Evolutionary conservation across 1,284 basidiomycete genomes (phyloP).

Genomic region (Puccinia novopanici): DNA sequence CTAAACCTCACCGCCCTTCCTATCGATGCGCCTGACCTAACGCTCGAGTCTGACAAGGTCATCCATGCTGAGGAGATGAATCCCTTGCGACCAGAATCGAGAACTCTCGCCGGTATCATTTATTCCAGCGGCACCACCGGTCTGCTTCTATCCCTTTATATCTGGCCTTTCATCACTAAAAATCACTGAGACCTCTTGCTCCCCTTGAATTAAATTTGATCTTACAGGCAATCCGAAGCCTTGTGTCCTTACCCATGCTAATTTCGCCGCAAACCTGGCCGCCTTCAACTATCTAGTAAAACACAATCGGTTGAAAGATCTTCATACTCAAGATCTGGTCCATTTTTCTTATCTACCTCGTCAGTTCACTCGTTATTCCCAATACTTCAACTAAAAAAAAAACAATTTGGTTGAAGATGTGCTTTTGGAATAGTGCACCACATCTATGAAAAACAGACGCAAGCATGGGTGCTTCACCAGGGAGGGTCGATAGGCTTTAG

Average conservation of each 20-base stretch:
- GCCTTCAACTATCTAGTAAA: constrained; percentile 16
- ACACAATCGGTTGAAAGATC: constrained; percentile 14
- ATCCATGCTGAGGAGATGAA: constrained; percentile 12
- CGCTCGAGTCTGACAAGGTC: background rate
- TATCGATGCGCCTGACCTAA: background rate
- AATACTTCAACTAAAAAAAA: background rate
- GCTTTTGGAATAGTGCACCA: constrained; percentile 27
- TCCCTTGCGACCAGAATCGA: background rate
- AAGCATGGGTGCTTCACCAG: constrained; percentile 30
- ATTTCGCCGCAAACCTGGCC: constrained; percentile 45
- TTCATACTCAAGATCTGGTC: constrained; percentile 28
- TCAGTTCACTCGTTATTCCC: constrained; percentile 8
- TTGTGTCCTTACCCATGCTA: constrained; percentile 31
- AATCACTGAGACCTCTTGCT: background rate
- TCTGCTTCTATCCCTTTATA: background rate
- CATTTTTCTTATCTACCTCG: constrained; percentile 49
- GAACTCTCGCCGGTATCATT: constrained; percentile 27
- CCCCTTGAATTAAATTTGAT: background rate
- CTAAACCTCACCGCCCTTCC: background rate
- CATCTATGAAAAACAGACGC: constrained; percentile 47
- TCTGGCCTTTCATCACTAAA: background rate
- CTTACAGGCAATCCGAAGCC: constrained; percentile 25
- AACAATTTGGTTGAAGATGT: no score
- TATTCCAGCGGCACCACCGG: constrained; percentile 48
- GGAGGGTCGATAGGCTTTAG: constrained; percentile 49